phyloP scores from a whole-genome alignment of 352 stramenopile genomes.

The Aphanomyces cochlioides region DNA sequence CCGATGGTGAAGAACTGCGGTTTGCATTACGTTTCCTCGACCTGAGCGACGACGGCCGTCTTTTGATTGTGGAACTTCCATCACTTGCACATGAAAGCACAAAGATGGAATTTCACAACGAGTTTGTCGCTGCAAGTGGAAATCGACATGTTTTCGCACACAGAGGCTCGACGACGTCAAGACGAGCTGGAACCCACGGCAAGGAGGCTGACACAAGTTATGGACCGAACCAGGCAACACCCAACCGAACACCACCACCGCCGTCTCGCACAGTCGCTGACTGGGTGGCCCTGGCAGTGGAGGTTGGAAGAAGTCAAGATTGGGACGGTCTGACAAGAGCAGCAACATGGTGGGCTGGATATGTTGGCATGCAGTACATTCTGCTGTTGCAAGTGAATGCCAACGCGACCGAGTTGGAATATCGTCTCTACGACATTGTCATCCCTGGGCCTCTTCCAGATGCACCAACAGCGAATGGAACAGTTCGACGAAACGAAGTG shows the following conservation, averaged over 20 bases:
- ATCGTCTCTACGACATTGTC: conserved; percentile 30
- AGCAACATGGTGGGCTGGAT: conserved; percentile 30
- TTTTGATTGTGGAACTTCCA: conserved; percentile 29
- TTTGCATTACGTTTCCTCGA: conserved; percentile 33
- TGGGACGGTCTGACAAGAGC: conserved; percentile 28
- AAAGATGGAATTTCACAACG: not conserved
- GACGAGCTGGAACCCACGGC: conserved; percentile 12
- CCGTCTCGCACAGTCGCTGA: conserved; percentile 1
- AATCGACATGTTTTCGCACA: no score
- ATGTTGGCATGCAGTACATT: conserved; percentile 33
- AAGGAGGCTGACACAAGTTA: conserved; percentile 38
- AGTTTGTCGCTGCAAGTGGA: conserved; percentile 28
- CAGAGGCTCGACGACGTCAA: conserved; percentile 32
- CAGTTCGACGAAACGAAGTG: conserved; percentile 12
- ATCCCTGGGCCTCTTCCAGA: conserved; percentile 2
- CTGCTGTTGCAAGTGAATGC: conserved; percentile 33
- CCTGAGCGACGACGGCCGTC: conserved; percentile 27
- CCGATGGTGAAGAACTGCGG: conserved; percentile 30
- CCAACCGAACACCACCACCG: conserved; percentile 18
- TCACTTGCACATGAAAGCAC: conserved; percentile 32
- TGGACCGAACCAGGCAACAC: conserved; percentile 25
- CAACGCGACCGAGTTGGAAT: not conserved
- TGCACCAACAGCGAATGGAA: not conserved
- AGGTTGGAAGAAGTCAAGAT: conserved; percentile 29
- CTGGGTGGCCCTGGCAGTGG: conserved; percentile 34